A percentile compares a stretch with the other conserved stretches of the same genome.
phyloP scores from a whole-genome alignment of 1,284 basidiomycete genomes.

The Ustilago sp. region DNA sequence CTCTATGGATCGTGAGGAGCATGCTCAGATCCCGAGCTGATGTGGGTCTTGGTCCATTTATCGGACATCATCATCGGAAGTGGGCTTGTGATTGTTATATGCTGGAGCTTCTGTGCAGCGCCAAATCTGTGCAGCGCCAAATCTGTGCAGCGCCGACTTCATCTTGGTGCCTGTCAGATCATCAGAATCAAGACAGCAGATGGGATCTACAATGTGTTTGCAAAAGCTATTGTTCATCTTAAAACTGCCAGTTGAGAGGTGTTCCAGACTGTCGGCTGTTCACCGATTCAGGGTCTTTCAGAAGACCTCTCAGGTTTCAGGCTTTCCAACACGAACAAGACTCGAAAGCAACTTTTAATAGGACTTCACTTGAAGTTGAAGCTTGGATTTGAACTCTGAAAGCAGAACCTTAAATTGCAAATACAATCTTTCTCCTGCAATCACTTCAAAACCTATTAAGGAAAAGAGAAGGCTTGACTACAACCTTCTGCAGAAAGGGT shows the following conservation, averaged over 20 bases:
- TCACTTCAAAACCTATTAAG: not conserved
- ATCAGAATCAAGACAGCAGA: no score
- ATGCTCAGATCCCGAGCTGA: not conserved
- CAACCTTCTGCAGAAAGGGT: not conserved
- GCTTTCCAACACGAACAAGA: not conserved
- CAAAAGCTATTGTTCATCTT: no score
- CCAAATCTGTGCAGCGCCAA: not conserved
- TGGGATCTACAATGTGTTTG: no score
- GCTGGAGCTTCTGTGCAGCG: conserved; percentile 3
- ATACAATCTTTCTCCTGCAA: not conserved
- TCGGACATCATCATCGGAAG: not conserved
- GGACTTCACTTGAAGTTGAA: not conserved
- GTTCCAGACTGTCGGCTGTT: conserved; percentile 3
- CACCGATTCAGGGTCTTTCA: conserved; percentile 1
- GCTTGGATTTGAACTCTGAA: not conserved
- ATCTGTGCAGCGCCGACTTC: no score
- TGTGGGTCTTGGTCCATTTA: not conserved
- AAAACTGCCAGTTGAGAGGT: no score
- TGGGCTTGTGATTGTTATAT: not conserved
- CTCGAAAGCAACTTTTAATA: not conserved
- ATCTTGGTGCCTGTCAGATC: no score
- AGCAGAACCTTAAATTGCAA: not conserved
- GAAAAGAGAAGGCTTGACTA: not conserved
- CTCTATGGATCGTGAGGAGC: no score
- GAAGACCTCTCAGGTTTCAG: not conserved